Evolutionary conservation across 1,284 basidiomycete species (phyloP), one percentile per base, ranked within the genome.

Genomic region (Rhodotorula sp.): DNA sequence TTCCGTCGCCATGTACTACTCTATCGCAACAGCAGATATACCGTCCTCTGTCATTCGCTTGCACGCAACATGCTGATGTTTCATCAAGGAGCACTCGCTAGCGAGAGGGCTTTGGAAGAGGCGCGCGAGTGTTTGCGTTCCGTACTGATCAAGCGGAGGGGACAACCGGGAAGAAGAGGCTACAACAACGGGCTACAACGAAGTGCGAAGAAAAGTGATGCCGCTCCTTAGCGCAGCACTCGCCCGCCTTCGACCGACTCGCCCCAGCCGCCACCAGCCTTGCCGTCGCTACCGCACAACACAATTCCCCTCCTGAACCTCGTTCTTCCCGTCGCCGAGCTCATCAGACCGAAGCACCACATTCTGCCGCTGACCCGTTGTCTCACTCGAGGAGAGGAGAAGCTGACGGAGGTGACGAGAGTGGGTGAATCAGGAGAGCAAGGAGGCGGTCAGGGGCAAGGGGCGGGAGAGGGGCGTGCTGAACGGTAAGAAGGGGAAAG

Each of bases 311-410:
- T 58, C 39, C 39, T 15, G 19, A 9, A 13, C 39, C n/a, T 29
- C 27, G 9, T 7, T 37, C 36, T 4, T 57, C 37, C 34, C 56
- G 56, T 50, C 55, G 37, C 44, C 29, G 51, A 70, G 69, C 69
- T 70, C 69, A 63, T 70, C 69, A 41, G 21, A 66, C 69, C 64
- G 56, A 65, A 36, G 41, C 59, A 22, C 51, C 60, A 9, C 48
- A 25, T 21, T n/a, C 12, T 21, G 36, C n/a, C 44, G 25, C 34
- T 25, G 25, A 19, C 39, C 27, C 50, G 27, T n/a, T 10, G 39
- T 36, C 29, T 22, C 36, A 25, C 51, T 51, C 37, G 32, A 13
- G n/a, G 32, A n/a, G 57, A 39, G 25, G 29, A 32, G 32, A 41
- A 46, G 32, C 25, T 34, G 44, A 55, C 41, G 37, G 27, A 13